Conservation (phyloP, 1,284 basidiomycete genomes). For the Cryptococcus sp. region DNA sequence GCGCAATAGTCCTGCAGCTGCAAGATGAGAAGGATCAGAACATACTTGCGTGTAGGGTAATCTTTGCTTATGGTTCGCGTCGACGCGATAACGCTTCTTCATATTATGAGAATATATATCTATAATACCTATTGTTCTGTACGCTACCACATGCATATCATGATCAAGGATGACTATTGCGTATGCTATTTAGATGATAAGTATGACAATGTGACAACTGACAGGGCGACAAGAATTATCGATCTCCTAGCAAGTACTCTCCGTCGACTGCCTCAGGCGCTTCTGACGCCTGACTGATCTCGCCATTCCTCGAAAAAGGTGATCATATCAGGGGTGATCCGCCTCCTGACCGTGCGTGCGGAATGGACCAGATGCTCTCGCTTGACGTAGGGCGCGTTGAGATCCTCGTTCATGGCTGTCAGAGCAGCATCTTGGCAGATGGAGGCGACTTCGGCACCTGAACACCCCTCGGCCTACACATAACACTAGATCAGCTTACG, state of each 20-base stretch:
- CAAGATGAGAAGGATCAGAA: too few relatives aligned
- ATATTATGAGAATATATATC: too few relatives aligned
- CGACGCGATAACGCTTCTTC: too few relatives aligned
- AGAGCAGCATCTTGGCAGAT: slow-evolving; percentile 97
- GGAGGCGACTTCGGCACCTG: slow-evolving; percentile 89
- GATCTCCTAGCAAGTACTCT: too few relatives aligned
- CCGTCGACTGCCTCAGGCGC: slow-evolving; percentile 25
- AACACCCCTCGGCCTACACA: slow-evolving; percentile 84
- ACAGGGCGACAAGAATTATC: too few relatives aligned
- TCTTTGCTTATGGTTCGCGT: too few relatives aligned
- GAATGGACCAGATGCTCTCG: slow-evolving; percentile 74
- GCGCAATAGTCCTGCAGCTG: slow-evolving; percentile 4
- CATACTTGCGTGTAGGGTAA: too few relatives aligned
- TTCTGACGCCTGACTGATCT: slow-evolving; percentile 53
- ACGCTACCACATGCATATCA: too few relatives aligned
- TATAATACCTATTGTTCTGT: too few relatives aligned
- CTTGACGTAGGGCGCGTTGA: slow-evolving; percentile 73
- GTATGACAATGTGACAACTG: too few relatives aligned
- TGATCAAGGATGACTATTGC: too few relatives aligned
- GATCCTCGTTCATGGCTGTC: slow-evolving; percentile 81
- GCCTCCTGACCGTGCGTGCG: slow-evolving; percentile 69
- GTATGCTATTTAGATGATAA: too few relatives aligned
- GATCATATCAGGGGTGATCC: slow-evolving; percentile 84
- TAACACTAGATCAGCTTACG: neutral
- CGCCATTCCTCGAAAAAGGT: slow-evolving; percentile 67